Evolutionary conservation across 2,329 filamentous ascomycete species (phyloP).

Genomic region (Penicillium sp.): DNA sequence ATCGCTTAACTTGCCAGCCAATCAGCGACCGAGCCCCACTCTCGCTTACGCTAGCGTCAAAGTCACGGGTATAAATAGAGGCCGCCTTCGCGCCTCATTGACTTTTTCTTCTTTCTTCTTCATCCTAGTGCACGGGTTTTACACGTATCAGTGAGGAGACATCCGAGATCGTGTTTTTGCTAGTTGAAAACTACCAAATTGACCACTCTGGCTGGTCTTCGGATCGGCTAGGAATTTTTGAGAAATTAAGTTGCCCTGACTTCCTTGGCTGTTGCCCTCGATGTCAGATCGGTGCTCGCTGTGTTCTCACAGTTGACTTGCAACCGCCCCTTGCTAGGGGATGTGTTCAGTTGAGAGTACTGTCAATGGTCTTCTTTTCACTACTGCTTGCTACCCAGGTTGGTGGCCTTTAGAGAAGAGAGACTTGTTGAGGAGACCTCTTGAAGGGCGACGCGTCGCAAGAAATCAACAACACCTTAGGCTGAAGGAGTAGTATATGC

Average conservation of each 20-base stretch:
- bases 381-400: constrained; percentile 30
- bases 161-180: constrained; percentile 84
- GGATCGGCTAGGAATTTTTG: constrained; percentile 77
- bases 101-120: constrained; percentile 34
- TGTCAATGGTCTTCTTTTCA: constrained; percentile 36
- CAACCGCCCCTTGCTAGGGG: background rate
- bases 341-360: constrained; percentile 1
- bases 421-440: no score
- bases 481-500: no score
- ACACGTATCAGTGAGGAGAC: constrained; percentile 80
- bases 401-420: constrained; percentile 39
- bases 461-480: no score
- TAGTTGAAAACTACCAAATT: constrained; percentile 80
- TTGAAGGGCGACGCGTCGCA: no score
- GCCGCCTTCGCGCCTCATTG: constrained; percentile 13
- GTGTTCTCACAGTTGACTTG: no score
- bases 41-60: constrained; percentile 30
- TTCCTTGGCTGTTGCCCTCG: constrained; percentile 18
- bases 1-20: background rate
- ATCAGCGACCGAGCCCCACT: constrained; percentile 1
- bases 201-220: constrained; percentile 68
- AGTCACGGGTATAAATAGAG: constrained; percentile 20
- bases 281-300: constrained; percentile 10
- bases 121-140: constrained; percentile 59
- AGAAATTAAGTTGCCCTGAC: constrained; percentile 36